Evolutionary conservation across 139 green algal species (phyloP), one percentile per base, ranked within the genome.

Genomic region (Chloropicon primus): DNA sequence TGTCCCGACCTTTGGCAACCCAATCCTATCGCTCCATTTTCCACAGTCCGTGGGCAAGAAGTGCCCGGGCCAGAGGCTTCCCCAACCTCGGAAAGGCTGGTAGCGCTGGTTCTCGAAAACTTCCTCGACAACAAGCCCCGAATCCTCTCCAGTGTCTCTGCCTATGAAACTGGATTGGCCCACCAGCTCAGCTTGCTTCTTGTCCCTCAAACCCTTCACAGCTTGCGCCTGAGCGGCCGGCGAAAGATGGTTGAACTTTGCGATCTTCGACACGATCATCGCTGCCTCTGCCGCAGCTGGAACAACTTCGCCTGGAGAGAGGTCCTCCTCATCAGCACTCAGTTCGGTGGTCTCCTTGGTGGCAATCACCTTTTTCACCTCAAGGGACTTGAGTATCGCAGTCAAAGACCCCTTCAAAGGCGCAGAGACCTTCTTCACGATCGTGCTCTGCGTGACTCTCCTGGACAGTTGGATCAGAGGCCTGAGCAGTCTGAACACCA

Each of bases 41-140:
- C 23, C 74, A 1, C 85, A 80, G 82, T 96, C 92, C 0, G 83
- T 89, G 2, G 92, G 92, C 74, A 96, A 86, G 82, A 96, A 94
- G 84, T 96, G 88, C 5, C 92, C 92, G 0, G 92, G 92, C 89
- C 89, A 96, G 3, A 81, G 86, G 80, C 93, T 88, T 22, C 92
- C 91, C 87, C 87, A 96, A 22, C 88, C 90, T 2, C 86, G 82
- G 84, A 96, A 96, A 1, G 92, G 90, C 85, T 94, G 89, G 54
- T 88, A 85, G 26, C 92, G 81, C 87, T 96, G 89, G 81, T 96
- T 94, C 81, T 96, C 92, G 87, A 93, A 96, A 3, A 96, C 78
- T 84, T 93, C 87, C 79, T 90, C 89, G 53, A 88, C 80, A 24
- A 90, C 77, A 22, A 76, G 77, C 80, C 85, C 80, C 1, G 27